Base-by-base conservation (phyloP, 2,329 filamentous ascomycete genomes). In the Aspergillus pseudonomiae region DNA sequence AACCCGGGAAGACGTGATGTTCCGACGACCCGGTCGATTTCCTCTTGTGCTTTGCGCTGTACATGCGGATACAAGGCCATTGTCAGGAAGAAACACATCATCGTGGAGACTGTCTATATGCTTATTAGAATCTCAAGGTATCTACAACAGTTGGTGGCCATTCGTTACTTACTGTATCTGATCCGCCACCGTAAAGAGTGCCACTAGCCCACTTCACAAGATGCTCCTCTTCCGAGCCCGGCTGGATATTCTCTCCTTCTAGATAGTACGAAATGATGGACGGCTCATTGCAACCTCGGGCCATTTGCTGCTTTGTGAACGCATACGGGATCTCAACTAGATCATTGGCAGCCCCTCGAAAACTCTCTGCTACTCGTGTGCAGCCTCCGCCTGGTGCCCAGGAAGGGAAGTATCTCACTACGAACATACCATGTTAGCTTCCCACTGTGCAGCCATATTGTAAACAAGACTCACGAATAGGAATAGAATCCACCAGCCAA, bases 161-260 rank as follows among this genome's bases (percentile, higher is more conserved):
- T 16, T 16, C 14, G 45, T 10, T 21, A 19, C 69, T 60, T 65
- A 78, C 77, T 1, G 80, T 82, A 61, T 82, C 80, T 6, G 78
- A 74, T 5, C 80, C 82, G 3, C 75, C 82, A 0, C 72, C 70
- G 45, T 81, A 84, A 14, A 84, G 63, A 0, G 79, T 75, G 9
- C 74, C 70, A 0, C 82, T 78, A 0, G 80, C 71, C 78, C 79
- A 83, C 62, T 82, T 83, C 53, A 74, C 72, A 14, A 74, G 72
- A 10, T 63, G 65, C 59, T 77, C 77, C 68, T 76, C 75, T 52
- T 60, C 64, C 0, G 65, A 46, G 4, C 57, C 59, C 19, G 58
- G 55, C n/a, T 59, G 7, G 16, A 67, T 39, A 28, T 60, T 54
- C 3, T 57, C 9, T 11, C 41, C n/a, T 14, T 67, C 55, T 21